These are phyloP conservation scores for Hypocrella siamensis DNA, from an alignment of 2,329 filamentous ascomycete genomes.

Conservation along the genomic window DNA sequence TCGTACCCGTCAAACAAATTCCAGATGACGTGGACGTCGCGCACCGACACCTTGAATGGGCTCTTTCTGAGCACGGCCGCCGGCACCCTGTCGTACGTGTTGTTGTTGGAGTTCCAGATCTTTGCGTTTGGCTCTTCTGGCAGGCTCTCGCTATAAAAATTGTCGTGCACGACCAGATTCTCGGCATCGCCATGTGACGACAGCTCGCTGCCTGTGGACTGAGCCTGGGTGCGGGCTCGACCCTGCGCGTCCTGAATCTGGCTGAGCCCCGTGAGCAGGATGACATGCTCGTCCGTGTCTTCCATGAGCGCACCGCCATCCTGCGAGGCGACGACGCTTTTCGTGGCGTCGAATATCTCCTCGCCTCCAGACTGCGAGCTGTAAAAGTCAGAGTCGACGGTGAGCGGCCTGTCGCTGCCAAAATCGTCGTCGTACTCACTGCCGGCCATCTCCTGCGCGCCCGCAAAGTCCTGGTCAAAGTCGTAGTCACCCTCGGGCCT, in stretches of 20 bases:
- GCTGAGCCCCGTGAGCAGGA: conserved; percentile 17
- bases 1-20: conserved; percentile 97
- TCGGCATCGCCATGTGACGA: conserved; percentile 40
- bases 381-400: conserved; percentile 30
- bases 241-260: too few relatives aligned
- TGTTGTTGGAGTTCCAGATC: conserved; percentile 65
- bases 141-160: conserved; percentile 56
- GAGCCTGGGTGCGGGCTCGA: too few relatives aligned
- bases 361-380: conserved; percentile 26
- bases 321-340: conserved; percentile 13
- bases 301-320: conserved; percentile 17
- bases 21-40: conserved; percentile 90
- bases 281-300: conserved; percentile 20
- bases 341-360: conserved; percentile 32
- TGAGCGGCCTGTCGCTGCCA: conserved; percentile 18
- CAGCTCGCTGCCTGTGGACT: conserved; percentile 9
- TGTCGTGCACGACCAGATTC: conserved; percentile 60
- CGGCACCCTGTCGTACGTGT: conserved; percentile 55
- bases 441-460: conserved; percentile 32
- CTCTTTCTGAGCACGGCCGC: conserved; percentile 45
- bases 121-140: conserved; percentile 49
- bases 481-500: conserved; percentile 44
- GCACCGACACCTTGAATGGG: conserved; percentile 62
- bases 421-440: conserved; percentile 16
- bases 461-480: conserved; percentile 46